These are phyloP conservation scores for Apium graveolens DNA, from an alignment of 129 eudicot species.

Conservation along the genomic window DNA sequence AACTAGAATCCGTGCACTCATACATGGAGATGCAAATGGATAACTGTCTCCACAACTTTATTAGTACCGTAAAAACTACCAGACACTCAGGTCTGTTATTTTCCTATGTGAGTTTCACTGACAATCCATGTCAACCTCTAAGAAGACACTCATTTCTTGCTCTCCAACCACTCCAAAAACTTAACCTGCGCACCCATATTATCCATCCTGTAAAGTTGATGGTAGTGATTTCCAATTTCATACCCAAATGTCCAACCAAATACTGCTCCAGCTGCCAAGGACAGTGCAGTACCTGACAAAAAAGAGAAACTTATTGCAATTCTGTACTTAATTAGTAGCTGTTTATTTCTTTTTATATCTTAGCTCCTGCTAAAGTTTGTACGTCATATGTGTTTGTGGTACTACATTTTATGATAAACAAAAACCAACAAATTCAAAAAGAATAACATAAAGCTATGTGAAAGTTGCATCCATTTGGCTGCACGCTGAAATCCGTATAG, in stretches of 20 bases:
- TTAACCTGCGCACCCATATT: conserved; percentile 67
- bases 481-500: background rate
- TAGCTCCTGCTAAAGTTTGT: background rate
- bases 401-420: background rate
- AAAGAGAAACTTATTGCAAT: background rate
- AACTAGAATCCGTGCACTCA: background rate
- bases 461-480: background rate
- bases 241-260: conserved; percentile 71
- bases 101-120: background rate
- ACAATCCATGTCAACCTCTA: background rate
- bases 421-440: background rate
- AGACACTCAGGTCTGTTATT: background rate
- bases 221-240: conserved; percentile 66
- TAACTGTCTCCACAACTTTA: background rate
- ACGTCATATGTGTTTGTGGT: background rate
- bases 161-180: conserved; percentile 85
- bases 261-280: conserved; percentile 73
- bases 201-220: conserved; percentile 64
- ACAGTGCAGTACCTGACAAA: conserved; percentile 53
- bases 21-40: background rate
- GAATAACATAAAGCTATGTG: background rate
- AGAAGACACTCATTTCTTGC: conserved; percentile 27
- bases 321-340: background rate
- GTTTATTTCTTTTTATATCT: background rate
- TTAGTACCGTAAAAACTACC: background rate